phyloP scores from a whole-genome alignment of 2,329 filamentous ascomycete genomes.

The Aureobasidium zeae region DNA sequence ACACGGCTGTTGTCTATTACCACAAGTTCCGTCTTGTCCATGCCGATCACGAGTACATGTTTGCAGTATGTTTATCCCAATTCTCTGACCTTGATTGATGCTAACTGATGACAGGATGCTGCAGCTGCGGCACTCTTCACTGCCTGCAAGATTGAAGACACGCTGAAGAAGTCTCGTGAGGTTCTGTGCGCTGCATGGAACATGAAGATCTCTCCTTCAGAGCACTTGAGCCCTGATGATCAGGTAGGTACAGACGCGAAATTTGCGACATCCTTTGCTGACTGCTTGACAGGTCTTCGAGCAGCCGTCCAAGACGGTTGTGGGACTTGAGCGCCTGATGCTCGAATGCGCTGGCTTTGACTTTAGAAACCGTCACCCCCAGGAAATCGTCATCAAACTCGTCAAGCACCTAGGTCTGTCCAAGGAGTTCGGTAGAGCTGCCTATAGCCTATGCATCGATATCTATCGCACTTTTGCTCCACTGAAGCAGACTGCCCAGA shows the following conservation, averaged over 20 bases:
- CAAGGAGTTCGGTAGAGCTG: constrained; percentile 49
- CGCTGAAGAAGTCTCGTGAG: constrained; percentile 89
- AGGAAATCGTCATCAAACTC: constrained; percentile 76
- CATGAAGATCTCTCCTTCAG: constrained; percentile 55
- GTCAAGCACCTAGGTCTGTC: constrained; percentile 17
- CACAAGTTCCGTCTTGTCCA: constrained; percentile 87
- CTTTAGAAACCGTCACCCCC: constrained; percentile 80
- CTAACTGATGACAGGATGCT: constrained; percentile 53
- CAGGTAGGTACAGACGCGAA: constrained; percentile 47
- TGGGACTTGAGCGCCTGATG: constrained; percentile 84
- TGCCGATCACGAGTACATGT: constrained; percentile 77
- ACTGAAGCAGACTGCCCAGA: constrained; percentile 79
- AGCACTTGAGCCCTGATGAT: constrained; percentile 70
- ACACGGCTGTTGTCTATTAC: constrained; percentile 85
- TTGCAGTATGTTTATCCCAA: constrained; percentile 36
- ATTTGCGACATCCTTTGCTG: constrained; percentile 1
- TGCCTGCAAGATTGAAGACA: constrained; percentile 96
- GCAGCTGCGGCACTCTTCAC: constrained; percentile 82
- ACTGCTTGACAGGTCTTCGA: constrained; percentile 63
- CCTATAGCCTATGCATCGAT: constrained; percentile 78
- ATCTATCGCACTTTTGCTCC: constrained; percentile 89
- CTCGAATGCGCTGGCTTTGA: constrained; percentile 91
- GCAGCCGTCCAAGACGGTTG: constrained; percentile 65
- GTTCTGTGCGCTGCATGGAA: constrained; percentile 88
- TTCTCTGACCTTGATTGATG: constrained; percentile 1